phyloP scores from a whole-genome alignment of 352 stramenopile species.

The Globisporangium cederbergense region DNA sequence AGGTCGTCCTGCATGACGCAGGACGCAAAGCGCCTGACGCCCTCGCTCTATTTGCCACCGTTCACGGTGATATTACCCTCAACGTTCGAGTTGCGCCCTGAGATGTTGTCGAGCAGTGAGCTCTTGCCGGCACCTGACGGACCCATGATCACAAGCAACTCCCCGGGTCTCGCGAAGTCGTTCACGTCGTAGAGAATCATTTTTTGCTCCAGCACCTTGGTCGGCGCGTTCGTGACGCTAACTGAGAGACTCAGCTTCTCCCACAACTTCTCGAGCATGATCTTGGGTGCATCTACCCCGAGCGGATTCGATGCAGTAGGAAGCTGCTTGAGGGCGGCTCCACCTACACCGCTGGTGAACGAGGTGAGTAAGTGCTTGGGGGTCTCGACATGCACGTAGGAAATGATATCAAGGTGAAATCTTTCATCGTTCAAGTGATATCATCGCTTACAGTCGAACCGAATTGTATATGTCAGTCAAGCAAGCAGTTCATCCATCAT shows the following conservation, averaged over 20 bases:
- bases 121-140: conserved; percentile 85
- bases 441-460: too few relatives aligned
- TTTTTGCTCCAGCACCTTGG: conserved; percentile 45
- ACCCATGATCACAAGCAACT: conserved; percentile 68
- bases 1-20: conserved; percentile 92
- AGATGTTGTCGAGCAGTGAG: conserved; percentile 93
- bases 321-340: too few relatives aligned
- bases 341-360: too few relatives aligned
- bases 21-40: conserved; percentile 23
- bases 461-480: too few relatives aligned
- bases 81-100: conserved; percentile 78
- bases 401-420: too few relatives aligned
- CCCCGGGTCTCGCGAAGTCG: conserved; percentile 38
- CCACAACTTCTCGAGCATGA: conserved; percentile 33
- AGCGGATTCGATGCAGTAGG: too few relatives aligned
- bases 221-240: conserved; percentile 32
- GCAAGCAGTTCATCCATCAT: too few relatives aligned
- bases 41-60: conserved; percentile 44
- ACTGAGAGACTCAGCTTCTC: conserved; percentile 30
- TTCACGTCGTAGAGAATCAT: conserved; percentile 50
- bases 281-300: neutral
- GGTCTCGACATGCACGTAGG: too few relatives aligned
- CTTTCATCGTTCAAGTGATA: too few relatives aligned
- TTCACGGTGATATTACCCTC: conserved; percentile 57
- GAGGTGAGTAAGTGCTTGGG: too few relatives aligned